Base-by-base conservation (phyloP, 225 moss, liverwort and hornwort species). In the Lunularia cruciata region DNA sequence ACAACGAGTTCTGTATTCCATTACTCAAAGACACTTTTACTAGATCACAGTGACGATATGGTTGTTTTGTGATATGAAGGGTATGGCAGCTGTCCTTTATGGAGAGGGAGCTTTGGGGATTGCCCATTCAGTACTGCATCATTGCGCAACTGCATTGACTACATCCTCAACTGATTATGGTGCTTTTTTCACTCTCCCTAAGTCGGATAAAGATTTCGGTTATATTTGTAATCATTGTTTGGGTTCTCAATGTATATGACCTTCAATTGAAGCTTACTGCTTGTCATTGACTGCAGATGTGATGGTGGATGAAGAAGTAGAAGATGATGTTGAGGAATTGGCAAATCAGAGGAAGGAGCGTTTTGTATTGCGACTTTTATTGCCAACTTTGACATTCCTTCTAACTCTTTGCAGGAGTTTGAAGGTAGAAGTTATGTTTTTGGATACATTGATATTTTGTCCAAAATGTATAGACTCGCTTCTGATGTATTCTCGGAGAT, bases 31-130 rank as follows among this genome's bases (percentile, higher is more conserved):
- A 10, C 18, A 18, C 12, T 47, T 47, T 47, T 47, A 18, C 46
- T 47, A n/a, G n/a, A n/a, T n/a, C n/a, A n/a, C n/a, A n/a, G n/a
- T n/a, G 33, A 25, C 25, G 4, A 3, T 52, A 36, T 18, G 16
- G 20, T 63, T 45, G 45, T 22, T n/a, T 63, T 22, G 4, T 64
- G 15, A 62, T 68, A 22, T 78, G 72, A 83, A 96, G 96, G 86
- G 89, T 67, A 83, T 91, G 75, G 85, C 93, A 60, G 85, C 91
- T 60, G 77, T 84, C 68, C 85, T 98, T 56, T 91, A 85, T 73
- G 93, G 91, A 83, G 98, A 98, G 65, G 89, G 93, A 78, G 98
- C 89, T 37, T 84, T 89, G 84, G 84, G 76, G 68, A 77, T 88
- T 67, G 85, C 88, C 62, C 72, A 63, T 77, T 64, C 83, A 51